Evolutionary conservation across 495 filamentous ascomycete species (phyloP), one percentile per base, ranked within the genome.

Genomic region (Penicillium ochrochloron): DNA sequence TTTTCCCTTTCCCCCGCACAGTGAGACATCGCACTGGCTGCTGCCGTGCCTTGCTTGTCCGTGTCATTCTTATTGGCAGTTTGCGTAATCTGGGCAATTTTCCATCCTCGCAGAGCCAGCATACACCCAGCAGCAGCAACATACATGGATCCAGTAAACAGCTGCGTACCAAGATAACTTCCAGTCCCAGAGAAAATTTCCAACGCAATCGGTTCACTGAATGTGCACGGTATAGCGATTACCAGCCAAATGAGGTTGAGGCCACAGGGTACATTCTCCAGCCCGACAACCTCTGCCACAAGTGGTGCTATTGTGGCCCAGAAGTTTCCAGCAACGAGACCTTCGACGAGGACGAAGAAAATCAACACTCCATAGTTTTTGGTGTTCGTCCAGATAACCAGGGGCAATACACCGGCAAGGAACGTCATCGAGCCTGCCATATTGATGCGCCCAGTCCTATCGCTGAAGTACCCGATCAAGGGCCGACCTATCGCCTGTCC

Each of bases 301-400:
- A 93, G 84, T 0, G 90, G 90, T 1, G 78, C 87, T 25, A 88
- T 79, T 6, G 86, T 88, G 2, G 84, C 83, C 90, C 90, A 92
- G 63, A 91, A 89, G 1, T 84, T 85, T 17, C 90, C 91, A 17
- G 85, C 83, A 5, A 92, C 85, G n/a, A 77, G 78, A 0, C 91
- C 90, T 3, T 79, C 77, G 12, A 89, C 75, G 7, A 92, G 61
- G 1, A 89, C 83, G 65, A 88, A 93, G 60, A 92, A 81, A 31
- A 92, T 80, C 33, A 91, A 72, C 0, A 87, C 83, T 0, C 83
- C 84, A 61, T 84, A 89, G 48, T 73, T 79, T 57, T 84, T 84
- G 0, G 89, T 85, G 10, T 84, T 85, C 48, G 88, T 86, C 91
- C 91, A 95, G 9, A 93, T 78, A 27, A 87, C 83, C 23, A 93